These are phyloP conservation scores for Teratosphaeria viscida DNA, from an alignment of 2,329 filamentous ascomycete species.

Conservation along the genomic window DNA sequence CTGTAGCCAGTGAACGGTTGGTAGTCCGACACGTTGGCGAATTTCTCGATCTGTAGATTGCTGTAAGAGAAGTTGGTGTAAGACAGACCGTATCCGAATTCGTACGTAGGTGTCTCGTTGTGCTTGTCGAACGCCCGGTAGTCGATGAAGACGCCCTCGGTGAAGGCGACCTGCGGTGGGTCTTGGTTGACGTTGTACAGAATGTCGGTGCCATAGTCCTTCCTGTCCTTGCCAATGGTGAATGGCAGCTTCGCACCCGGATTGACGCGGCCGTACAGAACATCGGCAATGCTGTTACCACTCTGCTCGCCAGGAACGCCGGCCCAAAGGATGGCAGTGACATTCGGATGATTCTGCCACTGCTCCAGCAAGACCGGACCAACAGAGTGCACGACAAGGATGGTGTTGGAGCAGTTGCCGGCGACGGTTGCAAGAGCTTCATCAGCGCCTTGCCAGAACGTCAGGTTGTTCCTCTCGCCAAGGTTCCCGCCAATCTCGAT, in stretches of 20 bases:
- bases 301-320: conserved; percentile 74
- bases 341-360: conserved; percentile 64
- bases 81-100: conserved; percentile 70
- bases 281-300: conserved; percentile 65
- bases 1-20: conserved; percentile 52
- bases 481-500: conserved; percentile 71
- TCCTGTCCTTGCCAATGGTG: conserved; percentile 59
- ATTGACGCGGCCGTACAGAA: conserved; percentile 71
- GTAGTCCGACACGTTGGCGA: conserved; percentile 68
- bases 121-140: conserved; percentile 64
- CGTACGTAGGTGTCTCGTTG: conserved; percentile 59
- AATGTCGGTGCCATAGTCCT: conserved; percentile 59
- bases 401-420: conserved; percentile 70
- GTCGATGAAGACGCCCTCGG: conserved; percentile 73
- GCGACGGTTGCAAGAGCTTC: conserved; percentile 71
- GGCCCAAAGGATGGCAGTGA: conserved; percentile 75
- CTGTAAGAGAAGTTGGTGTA: conserved; percentile 73
- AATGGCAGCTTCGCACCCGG: conserved; percentile 60
- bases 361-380: conserved; percentile 68
- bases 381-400: conserved; percentile 80
- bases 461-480: conserved; percentile 87
- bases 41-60: conserved; percentile 61
- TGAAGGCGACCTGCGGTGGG: conserved; percentile 63
- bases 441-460: conserved; percentile 76
- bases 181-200: conserved; percentile 56